These are phyloP conservation scores for Fusarium sp. DNA, from an alignment of 2,329 filamentous ascomycete genomes.

Conservation along the genomic window DNA sequence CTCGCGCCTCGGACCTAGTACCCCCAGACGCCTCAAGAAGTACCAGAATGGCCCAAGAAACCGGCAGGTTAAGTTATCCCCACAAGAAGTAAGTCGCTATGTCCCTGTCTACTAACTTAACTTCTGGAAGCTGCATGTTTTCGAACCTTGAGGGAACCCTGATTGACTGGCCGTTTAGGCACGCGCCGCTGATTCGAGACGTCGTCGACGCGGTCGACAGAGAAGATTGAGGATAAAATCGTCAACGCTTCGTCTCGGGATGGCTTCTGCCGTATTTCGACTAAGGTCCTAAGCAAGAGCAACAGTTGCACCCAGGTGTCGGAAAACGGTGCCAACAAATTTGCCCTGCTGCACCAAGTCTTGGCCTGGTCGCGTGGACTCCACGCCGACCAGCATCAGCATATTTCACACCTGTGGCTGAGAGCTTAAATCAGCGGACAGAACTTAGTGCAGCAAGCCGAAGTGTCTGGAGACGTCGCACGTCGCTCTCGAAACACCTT, in stretches of 20 bases:
- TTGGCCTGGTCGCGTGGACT: background rate
- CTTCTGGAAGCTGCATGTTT: too few species aligned
- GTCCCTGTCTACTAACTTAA: background rate
- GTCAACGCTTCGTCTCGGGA: background rate
- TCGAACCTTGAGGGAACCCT: background rate
- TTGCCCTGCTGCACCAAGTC: background rate
- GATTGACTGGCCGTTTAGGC: background rate
- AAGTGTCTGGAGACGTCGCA: fast-evolving
- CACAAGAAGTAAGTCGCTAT: background rate
- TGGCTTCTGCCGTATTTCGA: fast-evolving
- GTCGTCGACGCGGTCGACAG: background rate
- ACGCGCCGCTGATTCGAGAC: background rate
- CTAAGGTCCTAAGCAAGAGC: fast-evolving
- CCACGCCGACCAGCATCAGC: background rate
- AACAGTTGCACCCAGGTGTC: fast-evolving
- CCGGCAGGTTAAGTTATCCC: background rate
- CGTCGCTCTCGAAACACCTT: fast-evolving
- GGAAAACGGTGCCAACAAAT: background rate
- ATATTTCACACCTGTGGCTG: background rate
- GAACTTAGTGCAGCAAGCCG: background rate
- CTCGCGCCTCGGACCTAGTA: fast-evolving
- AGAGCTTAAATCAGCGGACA: too few species aligned
- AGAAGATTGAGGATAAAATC: background rate
- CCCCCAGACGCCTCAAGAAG: background rate
- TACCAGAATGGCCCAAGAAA: background rate